These are phyloP conservation scores for Cochlearia excelsa DNA, from an alignment of 345 rosid genomes.

Conservation along the genomic window DNA sequence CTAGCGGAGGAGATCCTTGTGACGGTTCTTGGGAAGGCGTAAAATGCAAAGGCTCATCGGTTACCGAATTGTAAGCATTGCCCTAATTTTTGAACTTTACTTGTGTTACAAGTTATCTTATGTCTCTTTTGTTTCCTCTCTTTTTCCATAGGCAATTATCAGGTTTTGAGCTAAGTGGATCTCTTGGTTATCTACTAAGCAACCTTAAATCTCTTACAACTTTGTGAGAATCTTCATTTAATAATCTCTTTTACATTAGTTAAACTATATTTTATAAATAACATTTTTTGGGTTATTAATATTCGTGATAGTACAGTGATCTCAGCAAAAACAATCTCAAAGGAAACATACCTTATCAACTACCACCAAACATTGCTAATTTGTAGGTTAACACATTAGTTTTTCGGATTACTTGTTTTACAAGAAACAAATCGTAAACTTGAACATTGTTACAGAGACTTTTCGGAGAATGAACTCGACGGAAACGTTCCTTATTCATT, in stretches of 20 bases:
- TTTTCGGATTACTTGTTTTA: neutral
- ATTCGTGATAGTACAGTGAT: slow-evolving; percentile 82
- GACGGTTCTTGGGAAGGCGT: slow-evolving; percentile 82
- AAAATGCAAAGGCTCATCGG: slow-evolving; percentile 70
- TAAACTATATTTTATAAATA: slow-evolving; percentile 4
- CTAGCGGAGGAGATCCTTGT: slow-evolving; percentile 90
- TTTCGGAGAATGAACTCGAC: slow-evolving; percentile 63
- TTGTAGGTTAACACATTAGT: slow-evolving; percentile 46
- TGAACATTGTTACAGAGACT: slow-evolving; percentile 57
- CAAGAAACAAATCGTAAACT: too few species aligned
- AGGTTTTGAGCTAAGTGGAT: slow-evolving; percentile 66
- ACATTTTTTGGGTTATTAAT: slow-evolving; percentile 13
- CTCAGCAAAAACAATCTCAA: slow-evolving; percentile 83
- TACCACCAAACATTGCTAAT: slow-evolving; percentile 68
- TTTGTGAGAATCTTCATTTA: slow-evolving; percentile 54
- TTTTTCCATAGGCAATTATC: slow-evolving; percentile 56
- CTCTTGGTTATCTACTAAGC: slow-evolving; percentile 74
- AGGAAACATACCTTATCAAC: slow-evolving; percentile 82
- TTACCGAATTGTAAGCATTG: slow-evolving; percentile 57
- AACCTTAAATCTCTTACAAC: slow-evolving; percentile 76
- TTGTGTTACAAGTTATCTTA: slow-evolving; percentile 5
- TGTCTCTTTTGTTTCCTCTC: neutral
- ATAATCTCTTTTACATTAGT: slow-evolving; percentile 1
- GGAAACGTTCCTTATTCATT: slow-evolving; percentile 85
- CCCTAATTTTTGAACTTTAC: slow-evolving; percentile 11